These are phyloP conservation scores for Pseudopyrenochaeta lycopersici DNA, from an alignment of 2,329 filamentous ascomycete genomes.

Conservation along the genomic window DNA sequence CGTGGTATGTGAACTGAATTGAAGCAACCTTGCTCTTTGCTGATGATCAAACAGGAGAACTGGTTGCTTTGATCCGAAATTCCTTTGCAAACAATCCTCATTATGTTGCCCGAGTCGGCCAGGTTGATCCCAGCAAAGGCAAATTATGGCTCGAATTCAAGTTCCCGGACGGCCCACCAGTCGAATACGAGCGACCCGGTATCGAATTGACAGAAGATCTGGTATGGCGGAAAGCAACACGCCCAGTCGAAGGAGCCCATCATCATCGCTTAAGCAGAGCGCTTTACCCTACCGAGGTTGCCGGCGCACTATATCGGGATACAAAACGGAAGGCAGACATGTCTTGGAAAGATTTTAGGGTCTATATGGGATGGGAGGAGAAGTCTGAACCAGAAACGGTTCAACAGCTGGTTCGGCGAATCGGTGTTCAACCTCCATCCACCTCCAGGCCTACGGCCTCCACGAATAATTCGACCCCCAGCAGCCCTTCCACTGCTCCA, in stretches of 20 bases:
- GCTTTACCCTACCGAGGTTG: constrained; percentile 29
- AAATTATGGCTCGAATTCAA: constrained; percentile 58
- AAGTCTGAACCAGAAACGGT: constrained; percentile 19
- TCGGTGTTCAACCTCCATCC: constrained; percentile 10
- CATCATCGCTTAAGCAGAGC: constrained; percentile 47
- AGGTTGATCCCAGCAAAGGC: constrained; percentile 51
- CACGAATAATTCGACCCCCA: constrained; percentile 10
- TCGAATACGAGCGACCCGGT: constrained; percentile 59
- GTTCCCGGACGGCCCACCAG: constrained; percentile 59
- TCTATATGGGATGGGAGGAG: constrained; percentile 36
- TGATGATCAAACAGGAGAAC: constrained; percentile 38
- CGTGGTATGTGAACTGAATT: constrained; percentile 33
- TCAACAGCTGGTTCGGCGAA: constrained; percentile 20
- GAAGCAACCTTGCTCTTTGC: too few relatives aligned
- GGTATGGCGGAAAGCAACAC: constrained; percentile 41
- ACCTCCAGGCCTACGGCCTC: constrained; percentile 2
- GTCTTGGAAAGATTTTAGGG: constrained; percentile 33
- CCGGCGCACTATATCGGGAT: constrained; percentile 34
- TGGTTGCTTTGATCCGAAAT: constrained; percentile 48
- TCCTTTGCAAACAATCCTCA: constrained; percentile 38
- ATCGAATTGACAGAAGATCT: constrained; percentile 52
- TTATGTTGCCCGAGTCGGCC: constrained; percentile 46
- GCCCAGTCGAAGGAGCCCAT: constrained; percentile 40
- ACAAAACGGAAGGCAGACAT: constrained; percentile 26
- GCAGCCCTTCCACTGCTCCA: constrained; percentile 18